Percentiles rank a stretch among this genome's conserved stretches.
phyloP scores from a whole-genome alignment of 1,139 yeast species.

The Candida tetrigidarum region DNA sequence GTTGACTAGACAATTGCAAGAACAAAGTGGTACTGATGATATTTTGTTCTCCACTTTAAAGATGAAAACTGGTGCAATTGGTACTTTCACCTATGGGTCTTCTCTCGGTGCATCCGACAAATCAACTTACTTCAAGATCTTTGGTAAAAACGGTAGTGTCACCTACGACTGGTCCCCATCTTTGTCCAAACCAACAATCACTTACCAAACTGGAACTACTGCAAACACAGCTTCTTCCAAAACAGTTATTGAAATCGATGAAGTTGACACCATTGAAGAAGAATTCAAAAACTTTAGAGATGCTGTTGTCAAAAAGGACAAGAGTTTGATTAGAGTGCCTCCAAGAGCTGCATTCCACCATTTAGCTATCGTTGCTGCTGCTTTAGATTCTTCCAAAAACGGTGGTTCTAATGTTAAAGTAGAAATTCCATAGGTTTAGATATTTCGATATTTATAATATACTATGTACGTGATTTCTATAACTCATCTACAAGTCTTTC shows the following conservation, averaged over 20 bases:
- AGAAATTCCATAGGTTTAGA: conserved; percentile 22
- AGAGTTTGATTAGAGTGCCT: conserved; percentile 55
- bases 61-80: conserved; percentile 68
- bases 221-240: conserved; percentile 45
- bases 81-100: conserved; percentile 89
- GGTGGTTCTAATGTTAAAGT: conserved; percentile 65
- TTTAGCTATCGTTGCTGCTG: conserved; percentile 86
- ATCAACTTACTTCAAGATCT: conserved; percentile 64
- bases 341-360: conserved; percentile 89
- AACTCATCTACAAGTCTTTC: conserved; percentile 15
- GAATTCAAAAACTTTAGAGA: conserved; percentile 80
- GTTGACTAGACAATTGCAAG: conserved; percentile 72
- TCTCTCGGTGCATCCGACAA: conserved; percentile 88
- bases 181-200: conserved; percentile 47
- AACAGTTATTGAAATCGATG: conserved; percentile 57
- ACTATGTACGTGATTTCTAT: too few relatives aligned
- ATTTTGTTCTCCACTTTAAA: conserved; percentile 70
- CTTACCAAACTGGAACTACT: conserved; percentile 51
- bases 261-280: conserved; percentile 51
- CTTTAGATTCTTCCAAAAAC: conserved; percentile 66
- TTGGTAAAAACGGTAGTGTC: conserved; percentile 79
- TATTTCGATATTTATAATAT: not conserved
- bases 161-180: conserved; percentile 64
- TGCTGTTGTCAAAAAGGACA: conserved; percentile 69
- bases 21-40: conserved; percentile 81